Evolutionary conservation across 768 basidiomycete species (phyloP), one percentile per base, ranked within the genome.

Genomic region (Leccinum subgranulosum): DNA sequence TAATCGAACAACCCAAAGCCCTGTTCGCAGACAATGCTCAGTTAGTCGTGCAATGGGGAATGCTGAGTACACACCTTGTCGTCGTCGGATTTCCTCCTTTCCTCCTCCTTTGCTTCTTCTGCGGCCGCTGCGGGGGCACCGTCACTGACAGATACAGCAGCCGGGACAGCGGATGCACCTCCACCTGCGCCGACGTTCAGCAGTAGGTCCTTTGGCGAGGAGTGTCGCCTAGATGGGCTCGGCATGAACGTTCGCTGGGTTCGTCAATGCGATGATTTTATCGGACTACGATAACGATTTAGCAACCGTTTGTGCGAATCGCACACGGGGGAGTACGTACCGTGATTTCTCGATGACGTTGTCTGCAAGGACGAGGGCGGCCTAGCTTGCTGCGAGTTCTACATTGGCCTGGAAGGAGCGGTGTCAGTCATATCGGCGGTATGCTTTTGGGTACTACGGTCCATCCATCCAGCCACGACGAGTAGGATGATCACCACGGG

Each of bases 191-290:
- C 95, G 61, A 99, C 94, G 81, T 93, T 96, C 61, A 90, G 89
- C 63, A 99, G 84, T 53, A 98, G 82, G 47, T 95, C 94, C 78
- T 93, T 98, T 23, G 23, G 23, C 23, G 23, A 99, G 91, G 68
- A 99, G 89, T 15, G 88, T 77, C 57, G 94, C 94, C 97, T 97
- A 99, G 80, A 99, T 98, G 57, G 94, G 84, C 77, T 98, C 97
- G 59, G 96, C 69, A 23, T 97, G 94, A 62, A 93, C 80, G 56
- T 78, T 77, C 54, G 96, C 96, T 54, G 92, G 94, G 56, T 72
- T 74, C 66, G 90, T 92, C 72, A 98, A 74, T n/a, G 93, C 79
- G 67, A 79, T 58, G 73, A 99, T 91, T 81, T 97, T 98, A 74
- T 98, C 96, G 59, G 94, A 74, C 95, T 97, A 23, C 23, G 23